Evolutionary conservation across 371 early-diverging fungal species (phyloP).

Genomic region (Circinella umbellata): DNA sequence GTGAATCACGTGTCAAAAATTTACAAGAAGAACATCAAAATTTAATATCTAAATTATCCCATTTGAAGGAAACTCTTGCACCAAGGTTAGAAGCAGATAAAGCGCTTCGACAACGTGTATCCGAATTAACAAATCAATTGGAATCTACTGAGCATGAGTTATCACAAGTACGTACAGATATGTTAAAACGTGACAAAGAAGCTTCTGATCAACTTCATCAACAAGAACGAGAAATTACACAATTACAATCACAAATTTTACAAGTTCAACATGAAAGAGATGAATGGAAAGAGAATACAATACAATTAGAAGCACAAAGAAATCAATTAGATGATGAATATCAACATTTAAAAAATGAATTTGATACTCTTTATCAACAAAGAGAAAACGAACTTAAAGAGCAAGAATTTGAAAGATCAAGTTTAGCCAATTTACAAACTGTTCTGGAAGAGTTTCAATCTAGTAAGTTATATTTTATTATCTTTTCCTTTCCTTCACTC

Average conservation of each 20-base stretch:
- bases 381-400: constrained; percentile 36
- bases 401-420: constrained; percentile 68
- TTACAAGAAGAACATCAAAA: constrained; percentile 51
- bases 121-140: constrained; percentile 32
- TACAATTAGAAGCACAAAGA: constrained; percentile 60
- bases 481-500: not conserved
- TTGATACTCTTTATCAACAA: constrained; percentile 36
- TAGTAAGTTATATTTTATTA: constrained; percentile 40
- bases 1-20: constrained; percentile 29
- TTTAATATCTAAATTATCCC: constrained; percentile 36
- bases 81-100: constrained; percentile 52
- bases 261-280: constrained; percentile 66
- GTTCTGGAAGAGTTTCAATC: constrained; percentile 90
- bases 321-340: constrained; percentile 54
- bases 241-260: constrained; percentile 54
- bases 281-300: constrained; percentile 65
- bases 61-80: constrained; percentile 46
- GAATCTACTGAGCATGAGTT: constrained; percentile 23
- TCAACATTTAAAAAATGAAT: constrained; percentile 38
- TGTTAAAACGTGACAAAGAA: constrained; percentile 38
- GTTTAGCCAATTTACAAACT: constrained; percentile 79
- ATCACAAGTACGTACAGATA: constrained; percentile 28
- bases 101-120: constrained; percentile 35
- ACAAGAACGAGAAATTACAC: constrained; percentile 31
- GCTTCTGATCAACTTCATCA: constrained; percentile 23